These are phyloP conservation scores for Syncephalastrum sp. DNA, from an alignment of 371 early-diverging fungal species.

Conservation along the genomic window DNA sequence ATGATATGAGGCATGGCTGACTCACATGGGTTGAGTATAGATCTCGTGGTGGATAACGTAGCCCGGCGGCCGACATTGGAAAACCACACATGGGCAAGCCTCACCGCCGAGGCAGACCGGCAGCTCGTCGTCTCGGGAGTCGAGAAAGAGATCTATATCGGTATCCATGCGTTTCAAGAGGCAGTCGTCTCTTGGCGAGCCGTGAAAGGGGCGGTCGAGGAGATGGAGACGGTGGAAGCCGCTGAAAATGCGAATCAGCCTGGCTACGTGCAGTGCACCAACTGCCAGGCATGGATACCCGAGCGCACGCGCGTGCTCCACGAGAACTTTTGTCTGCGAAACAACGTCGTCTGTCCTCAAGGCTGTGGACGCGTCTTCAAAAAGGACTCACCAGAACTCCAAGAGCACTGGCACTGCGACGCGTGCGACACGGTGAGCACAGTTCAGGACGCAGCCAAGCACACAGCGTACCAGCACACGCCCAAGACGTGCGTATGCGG, in stretches of 20 bases:
- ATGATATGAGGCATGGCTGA: not conserved
- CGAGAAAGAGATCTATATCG: slow-evolving; percentile 27
- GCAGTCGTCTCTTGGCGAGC: slow-evolving; percentile 29
- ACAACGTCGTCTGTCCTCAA: slow-evolving; percentile 66
- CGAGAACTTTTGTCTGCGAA: slow-evolving; percentile 74
- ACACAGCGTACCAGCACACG: slow-evolving; percentile 62
- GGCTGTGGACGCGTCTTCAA: slow-evolving; percentile 71
- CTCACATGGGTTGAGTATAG: slow-evolving; percentile 16
- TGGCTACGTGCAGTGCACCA: slow-evolving; percentile 60
- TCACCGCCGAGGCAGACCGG: slow-evolving; percentile 28
- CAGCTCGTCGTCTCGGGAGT: slow-evolving; percentile 8
- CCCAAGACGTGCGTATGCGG: slow-evolving; percentile 64
- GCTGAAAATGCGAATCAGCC: slow-evolving; percentile 27
- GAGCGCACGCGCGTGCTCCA: slow-evolving; percentile 64
- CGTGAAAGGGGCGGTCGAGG: not conserved
- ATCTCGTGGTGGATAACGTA: slow-evolving; percentile 28
- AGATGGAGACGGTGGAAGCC: slow-evolving; percentile 5
- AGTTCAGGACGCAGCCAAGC: slow-evolving; percentile 59
- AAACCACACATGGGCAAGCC: slow-evolving; percentile 35
- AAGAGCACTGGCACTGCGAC: slow-evolving; percentile 83
- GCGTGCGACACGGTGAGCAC: slow-evolving; percentile 61
- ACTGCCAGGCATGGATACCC: slow-evolving; percentile 74
- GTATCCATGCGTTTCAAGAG: slow-evolving; percentile 40
- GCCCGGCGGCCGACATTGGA: slow-evolving; percentile 34
- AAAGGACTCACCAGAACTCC: slow-evolving; percentile 58